Evolutionary conservation across 2,329 filamentous ascomycete genomes (phyloP).

Genomic region (Fusarium falciforme): DNA sequence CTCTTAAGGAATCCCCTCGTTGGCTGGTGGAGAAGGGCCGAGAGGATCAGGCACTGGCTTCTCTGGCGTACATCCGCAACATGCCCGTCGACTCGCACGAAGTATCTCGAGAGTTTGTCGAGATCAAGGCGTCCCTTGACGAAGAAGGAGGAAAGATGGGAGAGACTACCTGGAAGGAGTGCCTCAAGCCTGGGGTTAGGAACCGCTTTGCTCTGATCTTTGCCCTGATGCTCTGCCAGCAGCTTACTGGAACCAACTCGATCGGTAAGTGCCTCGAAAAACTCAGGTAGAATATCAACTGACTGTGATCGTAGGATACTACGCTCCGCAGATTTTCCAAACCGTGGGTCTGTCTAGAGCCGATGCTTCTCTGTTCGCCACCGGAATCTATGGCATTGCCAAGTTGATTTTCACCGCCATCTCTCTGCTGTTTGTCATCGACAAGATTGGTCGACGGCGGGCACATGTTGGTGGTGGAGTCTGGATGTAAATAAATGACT

Average conservation of each 20-base stretch:
- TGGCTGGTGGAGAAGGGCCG: not conserved
- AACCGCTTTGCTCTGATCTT: not conserved
- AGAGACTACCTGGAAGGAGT: not conserved
- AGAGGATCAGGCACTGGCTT: not conserved
- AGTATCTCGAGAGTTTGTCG: not conserved
- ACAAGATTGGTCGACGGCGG: slow-evolving; percentile 34
- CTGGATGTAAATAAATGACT: not conserved
- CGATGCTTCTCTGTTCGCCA: slow-evolving; percentile 44
- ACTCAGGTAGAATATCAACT: not conserved
- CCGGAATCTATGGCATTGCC: slow-evolving; percentile 45
- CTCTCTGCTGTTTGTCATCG: slow-evolving; percentile 42
- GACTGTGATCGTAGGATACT: not conserved
- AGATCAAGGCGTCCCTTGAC: not conserved
- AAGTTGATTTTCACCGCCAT: slow-evolving; percentile 58
- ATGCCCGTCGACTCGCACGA: not conserved
- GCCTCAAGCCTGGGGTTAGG: not conserved
- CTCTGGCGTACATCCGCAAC: not conserved
- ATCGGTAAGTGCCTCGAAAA: not conserved
- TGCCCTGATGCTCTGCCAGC: not conserved
- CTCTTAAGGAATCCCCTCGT: not conserved
- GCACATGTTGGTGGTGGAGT: slow-evolving; percentile 11
- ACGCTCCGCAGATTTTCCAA: not conserved
- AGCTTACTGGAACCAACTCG: not conserved
- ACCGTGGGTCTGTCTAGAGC: slow-evolving; percentile 41
- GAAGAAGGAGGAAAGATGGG: not conserved